These are phyloP conservation scores for Heliocybe sulcata DNA, from an alignment of 1,284 basidiomycete genomes.

Conservation along the genomic window DNA sequence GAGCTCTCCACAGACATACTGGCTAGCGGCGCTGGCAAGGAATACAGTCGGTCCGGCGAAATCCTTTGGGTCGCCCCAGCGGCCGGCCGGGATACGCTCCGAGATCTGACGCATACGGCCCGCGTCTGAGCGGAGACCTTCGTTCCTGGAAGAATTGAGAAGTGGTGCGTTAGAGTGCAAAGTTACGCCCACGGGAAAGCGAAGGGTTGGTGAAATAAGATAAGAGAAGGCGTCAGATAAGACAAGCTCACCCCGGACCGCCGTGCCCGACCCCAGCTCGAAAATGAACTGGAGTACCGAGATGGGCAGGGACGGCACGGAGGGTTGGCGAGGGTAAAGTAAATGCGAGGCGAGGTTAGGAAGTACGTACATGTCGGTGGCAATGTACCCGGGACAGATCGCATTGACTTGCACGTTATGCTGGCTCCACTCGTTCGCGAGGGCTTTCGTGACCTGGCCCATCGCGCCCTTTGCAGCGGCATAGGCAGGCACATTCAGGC, in stretches of 20 bases:
- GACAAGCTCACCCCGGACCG: constrained; percentile 1
- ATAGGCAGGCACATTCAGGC: constrained; percentile 84
- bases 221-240: constrained; percentile 5
- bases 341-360: background rate
- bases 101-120: constrained; percentile 80
- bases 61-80: constrained; percentile 87
- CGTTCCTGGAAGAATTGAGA: constrained; percentile 50
- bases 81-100: constrained; percentile 85
- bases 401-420: constrained; percentile 89
- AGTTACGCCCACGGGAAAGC: constrained; percentile 17
- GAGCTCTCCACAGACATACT: constrained; percentile 88
- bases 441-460: constrained; percentile 76
- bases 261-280: background rate
- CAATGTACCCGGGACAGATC: constrained; percentile 88
- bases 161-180: constrained; percentile 9
- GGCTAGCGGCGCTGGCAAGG: constrained; percentile 79
- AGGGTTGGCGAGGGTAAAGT: background rate
- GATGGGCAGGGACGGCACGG: background rate
- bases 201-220: constrained; percentile 14
- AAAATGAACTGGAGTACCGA: background rate
- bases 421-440: constrained; percentile 70
- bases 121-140: constrained; percentile 69
- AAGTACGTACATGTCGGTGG: constrained; percentile 74
- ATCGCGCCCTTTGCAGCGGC: constrained; percentile 87
- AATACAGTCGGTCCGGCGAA: constrained; percentile 91